Conservation (phyloP, 164 flowering plant genomes). For the Nymphaea colorata region DNA sequence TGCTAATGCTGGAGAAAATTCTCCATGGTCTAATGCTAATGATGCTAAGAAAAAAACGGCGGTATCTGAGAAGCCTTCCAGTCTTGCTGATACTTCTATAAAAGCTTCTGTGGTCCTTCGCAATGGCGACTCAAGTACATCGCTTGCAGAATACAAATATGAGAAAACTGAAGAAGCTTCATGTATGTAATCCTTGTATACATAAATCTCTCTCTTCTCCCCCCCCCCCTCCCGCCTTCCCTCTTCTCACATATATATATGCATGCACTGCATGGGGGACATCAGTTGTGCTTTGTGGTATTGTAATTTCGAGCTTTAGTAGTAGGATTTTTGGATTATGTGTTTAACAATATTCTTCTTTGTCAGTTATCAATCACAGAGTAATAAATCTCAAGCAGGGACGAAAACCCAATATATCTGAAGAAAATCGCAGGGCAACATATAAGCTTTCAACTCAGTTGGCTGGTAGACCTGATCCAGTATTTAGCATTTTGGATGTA, state of each 20-base stretch:
- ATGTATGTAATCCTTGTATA: constrained; percentile 20
- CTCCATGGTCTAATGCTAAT: constrained; percentile 14
- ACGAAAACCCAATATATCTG: constrained; percentile 33
- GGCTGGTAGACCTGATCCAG: constrained; percentile 27
- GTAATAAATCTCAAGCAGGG: constrained; percentile 30
- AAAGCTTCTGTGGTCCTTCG: constrained; percentile 15
- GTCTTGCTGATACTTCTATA: constrained; percentile 19
- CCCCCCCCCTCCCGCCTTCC: not conserved
- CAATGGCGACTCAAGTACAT: constrained; percentile 21
- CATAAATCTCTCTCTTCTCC: not conserved
- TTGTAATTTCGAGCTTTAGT: not conserved
- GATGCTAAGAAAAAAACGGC: constrained; percentile 30
- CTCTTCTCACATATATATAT: not conserved
- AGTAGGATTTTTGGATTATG: not conserved
- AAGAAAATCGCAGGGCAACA: constrained; percentile 63
- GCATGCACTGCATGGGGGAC: not conserved
- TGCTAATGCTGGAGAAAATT: constrained; percentile 34
- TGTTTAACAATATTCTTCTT: constrained; percentile 2
- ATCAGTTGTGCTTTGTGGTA: not conserved
- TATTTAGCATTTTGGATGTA: constrained; percentile 33
- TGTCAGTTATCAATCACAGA: constrained; percentile 31
- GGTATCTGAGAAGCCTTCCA: constrained; percentile 18
- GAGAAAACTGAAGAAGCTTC: constrained; percentile 35
- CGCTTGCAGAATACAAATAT: constrained; percentile 21
- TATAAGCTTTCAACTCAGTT: constrained; percentile 28